Conservation (phyloP, 2,329 filamentous ascomycete genomes). For the Verticillium tricorpus region DNA sequence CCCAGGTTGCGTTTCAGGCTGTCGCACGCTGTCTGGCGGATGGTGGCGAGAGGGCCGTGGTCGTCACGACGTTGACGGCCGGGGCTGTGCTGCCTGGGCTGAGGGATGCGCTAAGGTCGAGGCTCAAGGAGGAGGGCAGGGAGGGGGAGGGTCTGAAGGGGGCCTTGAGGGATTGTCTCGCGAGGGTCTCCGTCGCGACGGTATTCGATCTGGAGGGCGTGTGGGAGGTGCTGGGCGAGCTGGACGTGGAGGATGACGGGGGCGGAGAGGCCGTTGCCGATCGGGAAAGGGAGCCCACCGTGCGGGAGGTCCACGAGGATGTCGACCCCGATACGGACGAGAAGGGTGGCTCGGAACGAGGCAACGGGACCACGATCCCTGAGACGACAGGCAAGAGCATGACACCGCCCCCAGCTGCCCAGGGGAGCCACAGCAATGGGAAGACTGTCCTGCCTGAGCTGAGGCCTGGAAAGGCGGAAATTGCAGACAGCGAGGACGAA, state of each 20-base stretch:
- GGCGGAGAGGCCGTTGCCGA: not conserved
- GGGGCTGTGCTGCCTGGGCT: constrained; percentile 35
- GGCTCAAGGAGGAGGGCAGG: constrained; percentile 20
- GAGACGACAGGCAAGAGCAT: not conserved
- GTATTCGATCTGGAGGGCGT: constrained; percentile 57
- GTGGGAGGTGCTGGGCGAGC: constrained; percentile 50
- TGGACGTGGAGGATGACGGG: constrained; percentile 22
- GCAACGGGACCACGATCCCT: not conserved
- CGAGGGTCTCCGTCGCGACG: constrained; percentile 47
- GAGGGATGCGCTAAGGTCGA: constrained; percentile 32
- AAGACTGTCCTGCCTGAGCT: constrained; percentile 5
- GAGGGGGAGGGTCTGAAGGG: constrained; percentile 12
- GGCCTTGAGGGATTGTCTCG: constrained; percentile 34
- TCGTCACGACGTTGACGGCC: constrained; percentile 45
- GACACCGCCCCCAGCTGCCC: not conserved
- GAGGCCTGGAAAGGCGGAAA: constrained; percentile 17
- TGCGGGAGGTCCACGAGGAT: not conserved
- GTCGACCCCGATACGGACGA: not conserved
- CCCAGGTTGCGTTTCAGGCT: constrained; percentile 44
- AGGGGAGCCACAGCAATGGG: not conserved
- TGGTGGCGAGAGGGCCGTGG: constrained; percentile 24
- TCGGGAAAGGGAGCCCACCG: not conserved
- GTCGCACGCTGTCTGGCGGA: constrained; percentile 33
- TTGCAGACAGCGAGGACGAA: constrained; percentile 37
- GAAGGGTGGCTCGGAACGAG: constrained; percentile 4